Conservation (phyloP, 495 filamentous ascomycete species). For the Talaromyces adpressus region DNA sequence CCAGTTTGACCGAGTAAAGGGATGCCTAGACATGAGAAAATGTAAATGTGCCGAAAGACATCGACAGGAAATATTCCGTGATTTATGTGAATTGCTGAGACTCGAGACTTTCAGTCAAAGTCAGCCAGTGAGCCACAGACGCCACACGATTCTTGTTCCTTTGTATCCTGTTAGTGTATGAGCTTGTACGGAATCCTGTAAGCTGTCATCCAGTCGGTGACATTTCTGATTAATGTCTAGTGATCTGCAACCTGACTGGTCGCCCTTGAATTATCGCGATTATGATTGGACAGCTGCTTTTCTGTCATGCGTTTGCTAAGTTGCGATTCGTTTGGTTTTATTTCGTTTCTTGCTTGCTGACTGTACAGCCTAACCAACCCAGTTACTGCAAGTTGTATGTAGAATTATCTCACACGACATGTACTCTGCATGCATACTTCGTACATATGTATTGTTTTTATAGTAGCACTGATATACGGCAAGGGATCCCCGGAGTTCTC, state of each 20-base stretch:
- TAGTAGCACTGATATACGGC: neutral
- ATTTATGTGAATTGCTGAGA: neutral
- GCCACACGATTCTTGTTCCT: neutral
- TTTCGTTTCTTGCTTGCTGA: neutral
- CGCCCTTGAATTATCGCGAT: neutral
- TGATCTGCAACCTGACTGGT: neutral
- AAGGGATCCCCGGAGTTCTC: constrained; percentile 1
- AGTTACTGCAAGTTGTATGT: neutral
- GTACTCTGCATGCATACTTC: neutral
- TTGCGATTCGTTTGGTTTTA: neutral
- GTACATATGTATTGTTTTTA: neutral
- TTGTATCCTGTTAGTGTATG: neutral
- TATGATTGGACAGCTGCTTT: neutral
- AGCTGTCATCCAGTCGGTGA: neutral
- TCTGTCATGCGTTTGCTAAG: neutral
- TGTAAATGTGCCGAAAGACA: neutral
- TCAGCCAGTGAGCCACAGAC: neutral
- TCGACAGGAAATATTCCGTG: neutral
- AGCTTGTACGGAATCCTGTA: neutral
- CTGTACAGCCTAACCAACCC: too few relatives aligned
- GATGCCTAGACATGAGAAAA: neutral
- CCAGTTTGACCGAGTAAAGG: neutral
- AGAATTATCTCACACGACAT: neutral
- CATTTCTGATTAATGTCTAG: neutral
- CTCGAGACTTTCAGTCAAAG: neutral